phyloP scores from a whole-genome alignment of 345 rosid species.

The Mercurialis annua region DNA sequence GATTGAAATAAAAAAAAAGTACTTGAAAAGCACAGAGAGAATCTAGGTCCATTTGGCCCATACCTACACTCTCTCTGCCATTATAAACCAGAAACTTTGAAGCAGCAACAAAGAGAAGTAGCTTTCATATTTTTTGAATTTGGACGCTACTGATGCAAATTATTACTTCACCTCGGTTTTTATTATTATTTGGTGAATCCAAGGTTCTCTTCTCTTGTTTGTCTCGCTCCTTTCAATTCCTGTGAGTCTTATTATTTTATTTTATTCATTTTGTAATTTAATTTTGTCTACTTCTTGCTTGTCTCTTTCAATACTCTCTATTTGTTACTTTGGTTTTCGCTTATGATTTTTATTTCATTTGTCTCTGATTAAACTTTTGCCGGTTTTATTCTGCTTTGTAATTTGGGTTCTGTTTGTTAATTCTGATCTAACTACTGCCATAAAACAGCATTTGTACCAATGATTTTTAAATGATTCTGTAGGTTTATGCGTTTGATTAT shows the following conservation, averaged over 20 bases:
- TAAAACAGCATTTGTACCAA: neutral
- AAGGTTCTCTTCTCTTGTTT: constrained; percentile 12
- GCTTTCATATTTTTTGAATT: constrained; percentile 13
- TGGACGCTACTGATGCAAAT: neutral
- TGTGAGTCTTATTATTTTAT: neutral
- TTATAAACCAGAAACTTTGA: neutral
- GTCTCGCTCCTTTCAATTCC: constrained; percentile 11
- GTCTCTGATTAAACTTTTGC: neutral
- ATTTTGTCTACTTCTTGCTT: constrained; percentile 12
- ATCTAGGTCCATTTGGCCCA: constrained; percentile 6
- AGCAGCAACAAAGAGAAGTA: neutral
- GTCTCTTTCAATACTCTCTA: constrained; percentile 2
- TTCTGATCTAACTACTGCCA: neutral
- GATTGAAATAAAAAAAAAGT: neutral
- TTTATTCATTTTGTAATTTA: neutral
- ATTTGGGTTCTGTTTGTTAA: neutral
- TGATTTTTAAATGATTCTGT: neutral
- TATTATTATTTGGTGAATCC: constrained; percentile 17
- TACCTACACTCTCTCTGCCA: neutral
- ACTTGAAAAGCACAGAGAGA: neutral
- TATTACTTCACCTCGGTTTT: neutral
- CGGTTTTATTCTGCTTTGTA: neutral
- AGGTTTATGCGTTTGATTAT: neutral
- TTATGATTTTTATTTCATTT: neutral
- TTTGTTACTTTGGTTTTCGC: constrained; percentile 6